A percentile compares a stretch with the other conserved stretches of the same genome.
phyloP scores from a whole-genome alignment of 1,284 basidiomycete genomes.

The Cystobasidium pallidum region DNA sequence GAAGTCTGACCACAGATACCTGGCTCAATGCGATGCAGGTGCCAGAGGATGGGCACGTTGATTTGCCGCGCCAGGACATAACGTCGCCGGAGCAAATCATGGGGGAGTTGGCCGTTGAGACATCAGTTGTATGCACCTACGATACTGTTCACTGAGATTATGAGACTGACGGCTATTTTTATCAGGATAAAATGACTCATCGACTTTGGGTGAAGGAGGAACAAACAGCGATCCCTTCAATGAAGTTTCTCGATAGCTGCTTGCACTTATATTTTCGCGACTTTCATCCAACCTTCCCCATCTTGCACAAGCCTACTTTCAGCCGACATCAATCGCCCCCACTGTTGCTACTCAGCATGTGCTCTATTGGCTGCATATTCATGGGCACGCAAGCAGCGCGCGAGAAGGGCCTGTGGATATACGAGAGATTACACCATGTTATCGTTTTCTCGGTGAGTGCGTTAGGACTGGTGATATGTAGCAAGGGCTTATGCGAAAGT shows the following conservation, averaged over 20 bases:
- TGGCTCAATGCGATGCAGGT: conserved; percentile 3
- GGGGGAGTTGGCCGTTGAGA: conserved; percentile 10
- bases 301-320: conserved; percentile 32
- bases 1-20: conserved; percentile 6
- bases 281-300: conserved; percentile 36
- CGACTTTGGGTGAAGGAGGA: not conserved
- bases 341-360: conserved; percentile 33
- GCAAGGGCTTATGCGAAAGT: not conserved
- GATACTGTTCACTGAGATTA: too few relatives aligned
- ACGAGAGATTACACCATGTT: conserved; percentile 33
- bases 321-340: conserved; percentile 25
- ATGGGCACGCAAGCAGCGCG: conserved; percentile 27
- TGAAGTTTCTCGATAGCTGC: conserved; percentile 35
- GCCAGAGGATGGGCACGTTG: not conserved
- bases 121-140: not conserved
- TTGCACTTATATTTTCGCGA: conserved; percentile 36
- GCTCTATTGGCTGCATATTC: conserved; percentile 31
- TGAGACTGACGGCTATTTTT: not conserved
- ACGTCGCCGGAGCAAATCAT: conserved; percentile 36
- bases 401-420: conserved; percentile 33
- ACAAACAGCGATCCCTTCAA: conserved; percentile 20
- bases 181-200: not conserved
- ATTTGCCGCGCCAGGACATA: not conserved
- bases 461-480: not conserved
- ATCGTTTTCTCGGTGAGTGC: conserved; percentile 24